Evolutionary conservation across 139 green algal genomes (phyloP).

Genomic region (Axilococcus clingmanii): DNA sequence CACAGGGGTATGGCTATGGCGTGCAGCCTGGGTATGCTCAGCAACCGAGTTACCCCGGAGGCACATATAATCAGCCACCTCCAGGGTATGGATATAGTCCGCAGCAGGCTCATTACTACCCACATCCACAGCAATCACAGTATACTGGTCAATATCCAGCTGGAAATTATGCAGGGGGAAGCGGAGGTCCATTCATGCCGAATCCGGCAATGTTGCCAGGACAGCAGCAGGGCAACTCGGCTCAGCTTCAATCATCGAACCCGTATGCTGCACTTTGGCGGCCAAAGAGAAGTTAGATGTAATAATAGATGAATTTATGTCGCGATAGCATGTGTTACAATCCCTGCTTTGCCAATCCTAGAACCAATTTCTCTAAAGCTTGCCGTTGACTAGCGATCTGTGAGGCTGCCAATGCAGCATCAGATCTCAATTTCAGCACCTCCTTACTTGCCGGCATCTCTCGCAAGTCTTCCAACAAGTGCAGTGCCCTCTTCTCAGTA

Average conservation of each 20-base stretch:
- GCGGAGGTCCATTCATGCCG: no score
- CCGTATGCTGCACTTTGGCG: not conserved
- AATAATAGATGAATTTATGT: not conserved
- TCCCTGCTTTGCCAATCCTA: conserved; percentile 15
- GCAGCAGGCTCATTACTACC: no score
- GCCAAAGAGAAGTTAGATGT: not conserved
- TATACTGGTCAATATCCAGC: not conserved
- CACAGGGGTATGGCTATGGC: not conserved
- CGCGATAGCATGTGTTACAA: conserved; percentile 4
- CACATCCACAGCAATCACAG: not conserved
- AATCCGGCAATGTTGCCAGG: no score
- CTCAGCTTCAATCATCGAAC: not conserved
- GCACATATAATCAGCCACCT: not conserved
- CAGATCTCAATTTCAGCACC: conserved; percentile 25
- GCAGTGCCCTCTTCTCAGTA: conserved; percentile 7
- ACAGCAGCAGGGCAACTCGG: no score
- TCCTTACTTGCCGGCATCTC: conserved; percentile 23
- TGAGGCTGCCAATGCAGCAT: conserved; percentile 12
- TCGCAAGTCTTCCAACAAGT: conserved; percentile 23
- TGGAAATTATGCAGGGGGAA: no score
- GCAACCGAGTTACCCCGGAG: not conserved
- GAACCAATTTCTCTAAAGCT: conserved; percentile 12
- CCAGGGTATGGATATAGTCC: not conserved
- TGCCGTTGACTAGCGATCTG: conserved; percentile 1
- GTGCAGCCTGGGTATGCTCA: not conserved